A percentile compares a stretch with the other conserved stretches of the same genome.
These are phyloP conservation scores for Phaffia australis DNA, from an alignment of 768 basidiomycete species.

Conservation along the genomic window DNA sequence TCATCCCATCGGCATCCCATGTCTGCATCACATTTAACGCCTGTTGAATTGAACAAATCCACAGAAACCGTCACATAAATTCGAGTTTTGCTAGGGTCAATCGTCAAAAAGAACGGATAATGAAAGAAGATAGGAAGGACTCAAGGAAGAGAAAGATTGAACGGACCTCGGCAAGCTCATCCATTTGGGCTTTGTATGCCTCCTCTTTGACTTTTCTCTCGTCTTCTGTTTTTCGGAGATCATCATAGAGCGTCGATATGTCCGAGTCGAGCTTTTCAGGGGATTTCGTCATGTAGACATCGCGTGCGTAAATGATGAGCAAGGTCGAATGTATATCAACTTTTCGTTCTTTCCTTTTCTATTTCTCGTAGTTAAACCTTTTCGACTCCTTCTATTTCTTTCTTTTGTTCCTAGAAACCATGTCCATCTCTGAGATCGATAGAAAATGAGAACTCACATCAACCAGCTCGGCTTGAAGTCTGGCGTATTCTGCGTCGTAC, in stretches of 20 bases:
- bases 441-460: slow-evolving; percentile 1
- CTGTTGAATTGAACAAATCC: no score
- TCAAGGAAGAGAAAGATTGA: background rate
- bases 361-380: background rate
- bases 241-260: background rate
- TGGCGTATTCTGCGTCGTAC: slow-evolving; percentile 10
- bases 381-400: background rate
- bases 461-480: slow-evolving; percentile 5
- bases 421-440: no score
- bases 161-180: background rate
- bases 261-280: slow-evolving; percentile 6
- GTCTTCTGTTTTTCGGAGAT: slow-evolving; percentile 2
- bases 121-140: no score
- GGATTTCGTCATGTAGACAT: background rate
- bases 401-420: no score
- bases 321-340: background rate
- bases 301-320: background rate
- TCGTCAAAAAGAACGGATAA: no score
- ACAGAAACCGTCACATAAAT: no score
- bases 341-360: background rate
- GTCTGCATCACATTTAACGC: no score
- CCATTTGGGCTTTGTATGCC: background rate
- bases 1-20: no score
- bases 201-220: background rate
- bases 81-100: no score